phyloP scores from a whole-genome alignment of 192 early-diverging fungal species.

The Ambispora gerdemannii region DNA sequence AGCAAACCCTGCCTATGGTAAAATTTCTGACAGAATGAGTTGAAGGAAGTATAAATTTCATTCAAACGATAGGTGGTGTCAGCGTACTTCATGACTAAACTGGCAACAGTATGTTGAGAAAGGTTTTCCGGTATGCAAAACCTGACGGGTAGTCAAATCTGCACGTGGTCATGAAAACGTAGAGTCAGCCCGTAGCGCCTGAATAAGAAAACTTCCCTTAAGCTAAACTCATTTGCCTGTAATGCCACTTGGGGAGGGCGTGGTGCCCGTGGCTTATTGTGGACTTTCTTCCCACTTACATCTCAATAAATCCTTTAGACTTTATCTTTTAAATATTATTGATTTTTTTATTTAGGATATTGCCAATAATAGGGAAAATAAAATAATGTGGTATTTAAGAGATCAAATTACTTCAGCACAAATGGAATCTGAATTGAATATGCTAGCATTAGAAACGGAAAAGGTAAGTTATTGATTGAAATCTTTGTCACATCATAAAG shows the following conservation, averaged over 20 bases:
- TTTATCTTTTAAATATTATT: constrained; percentile 4
- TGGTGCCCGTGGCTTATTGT: constrained; percentile 14
- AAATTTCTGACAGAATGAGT: too few species aligned
- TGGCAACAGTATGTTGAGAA: not conserved
- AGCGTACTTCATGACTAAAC: constrained; percentile 6
- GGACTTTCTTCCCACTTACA: constrained; percentile 21
- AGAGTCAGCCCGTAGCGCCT: too few species aligned
- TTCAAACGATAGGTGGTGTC: too few species aligned
- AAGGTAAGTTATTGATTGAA: constrained; percentile 5
- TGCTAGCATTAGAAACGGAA: constrained; percentile 3
- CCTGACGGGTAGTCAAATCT: not conserved
- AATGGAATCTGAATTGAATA: not conserved
- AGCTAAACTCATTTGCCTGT: constrained; percentile 19
- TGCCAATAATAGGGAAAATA: not conserved
- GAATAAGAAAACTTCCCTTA: constrained; percentile 22
- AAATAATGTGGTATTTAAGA: not conserved
- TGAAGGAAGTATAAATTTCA: too few species aligned
- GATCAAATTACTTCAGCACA: not conserved
- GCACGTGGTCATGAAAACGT: too few species aligned
- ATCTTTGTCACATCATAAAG: not conserved
- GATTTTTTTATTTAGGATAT: not conserved
- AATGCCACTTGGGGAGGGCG: not conserved
- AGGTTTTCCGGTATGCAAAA: not conserved
- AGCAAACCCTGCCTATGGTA: too few species aligned
- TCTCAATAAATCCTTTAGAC: not conserved